phyloP scores from a whole-genome alignment of 73 alveolate genomes.

The Paramecium tetraurelia region DNA sequence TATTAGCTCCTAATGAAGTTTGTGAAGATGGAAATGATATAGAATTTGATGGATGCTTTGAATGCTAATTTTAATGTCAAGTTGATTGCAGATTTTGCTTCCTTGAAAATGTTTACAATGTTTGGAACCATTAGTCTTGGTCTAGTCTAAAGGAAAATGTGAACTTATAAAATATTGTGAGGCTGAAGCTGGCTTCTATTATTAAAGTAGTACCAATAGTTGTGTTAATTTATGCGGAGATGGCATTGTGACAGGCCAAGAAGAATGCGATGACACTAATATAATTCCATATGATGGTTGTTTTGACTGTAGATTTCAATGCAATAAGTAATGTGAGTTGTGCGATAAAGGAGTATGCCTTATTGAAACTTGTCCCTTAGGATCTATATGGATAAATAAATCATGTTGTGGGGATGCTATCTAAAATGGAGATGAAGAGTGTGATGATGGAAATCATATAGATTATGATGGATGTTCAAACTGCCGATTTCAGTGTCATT shows the following conservation, averaged over 20 bases:
- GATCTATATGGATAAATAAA: not conserved
- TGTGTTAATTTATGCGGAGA: not conserved
- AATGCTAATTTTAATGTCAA: not conserved
- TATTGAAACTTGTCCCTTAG: not conserved
- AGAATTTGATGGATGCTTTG: not conserved
- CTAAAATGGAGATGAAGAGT: constrained; percentile 4
- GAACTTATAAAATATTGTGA: constrained; percentile 53
- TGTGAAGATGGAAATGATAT: not conserved
- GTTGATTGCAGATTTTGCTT: not conserved
- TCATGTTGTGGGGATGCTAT: not conserved
- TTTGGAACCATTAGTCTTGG: constrained; percentile 23
- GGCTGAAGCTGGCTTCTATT: not conserved
- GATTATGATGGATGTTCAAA: constrained; percentile 34
- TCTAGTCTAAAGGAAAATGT: not conserved
- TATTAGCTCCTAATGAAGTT: not conserved
- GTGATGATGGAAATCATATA: constrained; percentile 56
- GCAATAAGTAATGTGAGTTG: not conserved
- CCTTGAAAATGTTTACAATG: not conserved
- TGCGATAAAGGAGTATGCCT: not conserved
- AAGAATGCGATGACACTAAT: not conserved
- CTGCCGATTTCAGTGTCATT: constrained; percentile 56
- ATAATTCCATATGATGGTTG: not conserved
- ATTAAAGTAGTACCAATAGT: not conserved
- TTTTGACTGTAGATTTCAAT: not conserved
- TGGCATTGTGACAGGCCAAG: not conserved